These are phyloP conservation scores for Kodamaea nitidulidarum DNA, from an alignment of 805 yeast genomes.

Conservation along the genomic window DNA sequence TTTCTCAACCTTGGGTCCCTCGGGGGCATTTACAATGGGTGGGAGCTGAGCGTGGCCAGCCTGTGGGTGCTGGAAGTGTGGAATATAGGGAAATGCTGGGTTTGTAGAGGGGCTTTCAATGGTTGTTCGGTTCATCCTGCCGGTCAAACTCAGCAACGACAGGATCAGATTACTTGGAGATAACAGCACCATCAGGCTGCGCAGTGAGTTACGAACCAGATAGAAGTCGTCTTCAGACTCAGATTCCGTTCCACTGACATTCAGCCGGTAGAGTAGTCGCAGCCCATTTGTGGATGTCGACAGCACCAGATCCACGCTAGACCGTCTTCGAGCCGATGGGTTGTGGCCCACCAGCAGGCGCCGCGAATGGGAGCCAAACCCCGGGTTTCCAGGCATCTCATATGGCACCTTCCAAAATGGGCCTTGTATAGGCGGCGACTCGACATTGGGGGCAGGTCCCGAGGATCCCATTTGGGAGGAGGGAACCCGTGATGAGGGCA, in stretches of 20 bases:
- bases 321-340: constrained; percentile 27
- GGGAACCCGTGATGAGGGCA: neutral
- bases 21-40: constrained; percentile 3
- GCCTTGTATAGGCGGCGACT: constrained; percentile 31
- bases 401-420: constrained; percentile 63
- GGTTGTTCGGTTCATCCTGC: constrained; percentile 22
- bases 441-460: neutral
- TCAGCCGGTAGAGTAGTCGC: constrained; percentile 27
- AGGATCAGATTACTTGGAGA: constrained; percentile 33
- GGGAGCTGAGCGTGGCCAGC: constrained; percentile 12
- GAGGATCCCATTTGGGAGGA: too few species aligned
- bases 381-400: constrained; percentile 41
- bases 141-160: constrained; percentile 29
- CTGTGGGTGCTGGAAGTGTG: constrained; percentile 15
- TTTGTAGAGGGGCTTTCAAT: neutral
- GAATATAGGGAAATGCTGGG: constrained; percentile 4
- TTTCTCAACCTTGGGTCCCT: neutral
- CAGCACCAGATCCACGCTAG: constrained; percentile 48
- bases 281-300: constrained; percentile 43
- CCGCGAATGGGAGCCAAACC: constrained; percentile 8
- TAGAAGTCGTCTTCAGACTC: constrained; percentile 36
- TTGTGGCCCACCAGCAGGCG: constrained; percentile 13
- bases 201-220: constrained; percentile 15
- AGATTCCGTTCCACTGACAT: constrained; percentile 21
- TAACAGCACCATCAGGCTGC: constrained; percentile 10